Percentiles rank a stretch among this genome's conserved stretches.
phyloP scores from a whole-genome alignment of 768 basidiomycete species.

The Phlebiopsis flavidoalba region DNA sequence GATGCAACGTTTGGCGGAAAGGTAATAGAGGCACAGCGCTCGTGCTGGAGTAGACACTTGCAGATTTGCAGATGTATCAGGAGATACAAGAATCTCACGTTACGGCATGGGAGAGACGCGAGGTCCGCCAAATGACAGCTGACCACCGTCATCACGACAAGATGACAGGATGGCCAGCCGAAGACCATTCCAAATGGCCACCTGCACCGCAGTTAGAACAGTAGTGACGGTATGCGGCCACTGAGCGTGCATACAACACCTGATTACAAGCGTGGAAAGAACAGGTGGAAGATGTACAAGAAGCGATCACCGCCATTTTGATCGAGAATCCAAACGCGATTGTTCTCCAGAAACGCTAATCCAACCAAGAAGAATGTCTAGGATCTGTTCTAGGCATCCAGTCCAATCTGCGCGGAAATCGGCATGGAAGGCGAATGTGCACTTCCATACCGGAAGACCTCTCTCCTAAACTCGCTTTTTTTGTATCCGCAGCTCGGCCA shows the following conservation, averaged over 20 bases:
- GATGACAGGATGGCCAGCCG: slow-evolving; percentile 65
- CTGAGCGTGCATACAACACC: slow-evolving; percentile 33
- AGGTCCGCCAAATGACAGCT: slow-evolving; percentile 70
- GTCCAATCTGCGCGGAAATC: background rate
- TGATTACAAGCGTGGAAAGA: slow-evolving; percentile 57
- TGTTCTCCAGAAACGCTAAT: slow-evolving; percentile 56
- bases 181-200: slow-evolving; percentile 74
- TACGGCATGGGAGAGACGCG: slow-evolving; percentile 77
- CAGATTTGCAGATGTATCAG: background rate
- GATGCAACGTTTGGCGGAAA: slow-evolving; percentile 71
- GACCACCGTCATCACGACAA: slow-evolving; percentile 69
- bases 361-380: no score
- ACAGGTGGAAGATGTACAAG: slow-evolving; percentile 61
- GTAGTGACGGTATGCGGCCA: background rate
- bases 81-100: slow-evolving; percentile 21
- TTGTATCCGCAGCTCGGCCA: slow-evolving; percentile 68
- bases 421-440: slow-evolving; percentile 11
- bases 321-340: slow-evolving; percentile 64
- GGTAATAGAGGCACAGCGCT: slow-evolving; percentile 78
- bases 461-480: slow-evolving; percentile 65
- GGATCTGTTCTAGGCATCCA: no score
- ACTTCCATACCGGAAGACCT: slow-evolving; percentile 70
- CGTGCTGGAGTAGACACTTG: slow-evolving; percentile 41
- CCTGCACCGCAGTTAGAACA: slow-evolving; percentile 31
- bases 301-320: slow-evolving; percentile 71